Percentiles rank a stretch among this genome's conserved stretches.
Conservation (phyloP, 768 basidiomycete species). For the Clathrus columnatus region DNA sequence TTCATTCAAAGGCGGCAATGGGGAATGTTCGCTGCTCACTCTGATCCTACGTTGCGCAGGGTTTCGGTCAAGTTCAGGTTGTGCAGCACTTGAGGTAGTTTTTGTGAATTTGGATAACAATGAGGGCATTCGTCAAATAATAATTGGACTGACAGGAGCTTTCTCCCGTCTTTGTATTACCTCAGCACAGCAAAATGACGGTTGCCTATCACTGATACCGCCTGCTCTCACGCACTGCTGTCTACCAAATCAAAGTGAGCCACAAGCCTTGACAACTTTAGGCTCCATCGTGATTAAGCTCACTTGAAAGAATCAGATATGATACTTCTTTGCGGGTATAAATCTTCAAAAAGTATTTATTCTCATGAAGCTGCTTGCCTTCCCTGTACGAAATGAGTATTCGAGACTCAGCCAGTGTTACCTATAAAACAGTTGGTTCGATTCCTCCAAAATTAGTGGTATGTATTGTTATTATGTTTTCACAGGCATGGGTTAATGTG, state of each 20-base stretch:
- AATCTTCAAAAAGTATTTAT: not conserved
- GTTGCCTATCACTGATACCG: too few species aligned
- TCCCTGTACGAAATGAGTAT: not conserved
- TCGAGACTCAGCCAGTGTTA: not conserved
- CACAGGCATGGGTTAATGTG: not conserved
- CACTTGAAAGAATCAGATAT: not conserved
- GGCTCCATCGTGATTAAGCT: not conserved
- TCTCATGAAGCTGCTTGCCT: not conserved
- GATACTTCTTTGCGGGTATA: not conserved
- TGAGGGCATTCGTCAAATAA: conserved; percentile 8
- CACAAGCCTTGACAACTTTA: not conserved
- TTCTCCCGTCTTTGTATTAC: too few species aligned
- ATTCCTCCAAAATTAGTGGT: not conserved
- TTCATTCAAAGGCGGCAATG: not conserved
- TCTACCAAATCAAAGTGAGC: too few species aligned
- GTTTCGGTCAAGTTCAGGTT: not conserved
- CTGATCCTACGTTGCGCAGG: not conserved
- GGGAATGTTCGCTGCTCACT: not conserved
- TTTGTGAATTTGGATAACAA: conserved; percentile 7
- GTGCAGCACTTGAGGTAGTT: not conserved
- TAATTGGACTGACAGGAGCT: too few species aligned
- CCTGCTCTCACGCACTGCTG: too few species aligned
- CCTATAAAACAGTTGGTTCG: not conserved
- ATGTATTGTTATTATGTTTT: not conserved
- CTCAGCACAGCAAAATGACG: too few species aligned